Percentiles rank a stretch among this genome's conserved stretches.
Conservation (phyloP, 2,329 filamentous ascomycete species). For the Leptodontidium sp. region DNA sequence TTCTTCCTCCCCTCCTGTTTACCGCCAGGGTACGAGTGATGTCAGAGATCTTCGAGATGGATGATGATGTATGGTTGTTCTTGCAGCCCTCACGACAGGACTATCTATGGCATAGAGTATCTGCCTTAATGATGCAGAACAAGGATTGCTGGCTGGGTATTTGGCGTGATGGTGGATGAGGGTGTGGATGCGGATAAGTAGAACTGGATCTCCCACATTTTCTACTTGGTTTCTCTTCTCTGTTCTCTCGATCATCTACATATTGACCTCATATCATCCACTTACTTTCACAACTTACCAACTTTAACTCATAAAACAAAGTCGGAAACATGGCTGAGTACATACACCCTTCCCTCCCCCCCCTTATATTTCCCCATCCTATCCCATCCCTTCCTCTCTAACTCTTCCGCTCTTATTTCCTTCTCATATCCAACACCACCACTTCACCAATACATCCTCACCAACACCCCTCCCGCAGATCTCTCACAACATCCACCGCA, state of each 20-base stretch:
- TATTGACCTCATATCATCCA: background rate
- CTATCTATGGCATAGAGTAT: background rate
- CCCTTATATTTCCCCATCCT: no score
- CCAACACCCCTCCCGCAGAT: background rate
- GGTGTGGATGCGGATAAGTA: no score
- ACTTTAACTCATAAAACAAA: background rate
- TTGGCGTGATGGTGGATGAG: no score
- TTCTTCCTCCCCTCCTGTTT: slow-evolving; percentile 9
- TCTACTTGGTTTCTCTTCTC: background rate
- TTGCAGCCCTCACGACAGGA: background rate
- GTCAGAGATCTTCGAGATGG: slow-evolving; percentile 12
- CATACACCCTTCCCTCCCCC: background rate
- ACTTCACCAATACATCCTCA: background rate
- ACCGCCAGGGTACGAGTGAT: background rate
- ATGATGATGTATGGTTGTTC: background rate
- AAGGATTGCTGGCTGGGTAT: background rate
- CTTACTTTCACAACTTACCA: background rate
- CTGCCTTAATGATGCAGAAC: background rate
- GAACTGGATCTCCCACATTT: background rate
- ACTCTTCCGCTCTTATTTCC: no score
- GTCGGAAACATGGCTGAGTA: slow-evolving; percentile 8
- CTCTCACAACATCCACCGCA: background rate
- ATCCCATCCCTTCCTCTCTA: background rate
- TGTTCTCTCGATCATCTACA: background rate
- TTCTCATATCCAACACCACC: no score